Evolutionary conservation across 2,329 filamentous ascomycete genomes (phyloP).

Genomic region (Beauveria australis): DNA sequence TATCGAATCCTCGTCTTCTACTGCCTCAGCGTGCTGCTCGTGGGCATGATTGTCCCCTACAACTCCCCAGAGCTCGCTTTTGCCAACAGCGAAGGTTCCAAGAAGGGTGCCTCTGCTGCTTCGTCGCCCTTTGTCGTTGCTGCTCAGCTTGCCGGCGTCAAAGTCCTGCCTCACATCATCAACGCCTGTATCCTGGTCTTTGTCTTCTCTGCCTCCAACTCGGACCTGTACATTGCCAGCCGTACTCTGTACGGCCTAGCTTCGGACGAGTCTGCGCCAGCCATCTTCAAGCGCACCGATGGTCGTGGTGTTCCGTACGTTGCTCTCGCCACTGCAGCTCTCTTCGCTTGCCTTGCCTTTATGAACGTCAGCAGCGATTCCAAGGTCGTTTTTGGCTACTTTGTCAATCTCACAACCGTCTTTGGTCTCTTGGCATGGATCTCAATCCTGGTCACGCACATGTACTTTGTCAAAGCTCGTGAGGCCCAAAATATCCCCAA

Average conservation of each 20-base stretch:
- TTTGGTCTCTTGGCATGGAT: constrained; percentile 61
- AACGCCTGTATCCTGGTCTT: constrained; percentile 70
- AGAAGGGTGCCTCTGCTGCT: constrained; percentile 38
- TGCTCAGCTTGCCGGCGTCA: constrained; percentile 55
- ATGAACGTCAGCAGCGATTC: constrained; percentile 54
- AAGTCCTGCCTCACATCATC: constrained; percentile 55
- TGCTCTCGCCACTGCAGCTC: constrained; percentile 51
- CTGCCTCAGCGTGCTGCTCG: constrained; percentile 61
- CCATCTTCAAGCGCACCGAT: constrained; percentile 64
- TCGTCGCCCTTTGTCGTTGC: constrained; percentile 72
- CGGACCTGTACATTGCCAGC: constrained; percentile 67
- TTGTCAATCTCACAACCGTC: constrained; percentile 60
- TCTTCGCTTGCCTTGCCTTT: constrained; percentile 60
- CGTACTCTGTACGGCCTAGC: constrained; percentile 68
- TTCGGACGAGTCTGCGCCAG: constrained; percentile 61
- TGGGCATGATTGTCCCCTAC: constrained; percentile 72
- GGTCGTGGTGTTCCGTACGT: constrained; percentile 62
- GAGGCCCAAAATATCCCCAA: constrained; percentile 51
- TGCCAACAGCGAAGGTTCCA: constrained; percentile 34
- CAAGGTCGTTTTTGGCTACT: constrained; percentile 52
- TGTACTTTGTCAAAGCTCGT: constrained; percentile 56
- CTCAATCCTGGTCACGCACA: constrained; percentile 59
- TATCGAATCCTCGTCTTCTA: constrained; percentile 80
- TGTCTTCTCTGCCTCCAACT: constrained; percentile 70
- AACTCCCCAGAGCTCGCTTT: constrained; percentile 52